These are phyloP conservation scores for Sphaceloma murrayae DNA, from an alignment of 2,329 filamentous ascomycete genomes.

Conservation along the genomic window DNA sequence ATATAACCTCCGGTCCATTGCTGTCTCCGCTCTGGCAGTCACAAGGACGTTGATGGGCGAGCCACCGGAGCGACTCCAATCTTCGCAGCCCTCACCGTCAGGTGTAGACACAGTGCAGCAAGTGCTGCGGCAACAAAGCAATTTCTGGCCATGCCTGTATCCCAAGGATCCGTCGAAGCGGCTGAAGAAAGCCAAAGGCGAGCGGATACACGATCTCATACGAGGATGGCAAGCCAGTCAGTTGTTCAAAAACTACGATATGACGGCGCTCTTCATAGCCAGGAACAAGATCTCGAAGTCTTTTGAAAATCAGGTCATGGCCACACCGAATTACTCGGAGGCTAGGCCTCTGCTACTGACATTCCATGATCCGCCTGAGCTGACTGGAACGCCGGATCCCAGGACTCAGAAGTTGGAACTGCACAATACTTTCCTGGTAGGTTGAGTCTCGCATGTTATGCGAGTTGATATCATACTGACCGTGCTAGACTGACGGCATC, in stretches of 20 bases:
- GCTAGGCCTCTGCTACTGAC: constrained; percentile 67
- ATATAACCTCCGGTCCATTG: constrained; percentile 89
- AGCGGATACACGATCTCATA: constrained; percentile 69
- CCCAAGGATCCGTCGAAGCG: constrained; percentile 43
- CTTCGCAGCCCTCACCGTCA: constrained; percentile 39
- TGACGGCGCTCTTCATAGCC: constrained; percentile 73
- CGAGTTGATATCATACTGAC: too few relatives aligned
- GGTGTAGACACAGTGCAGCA: constrained; percentile 49
- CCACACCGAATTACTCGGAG: constrained; percentile 60
- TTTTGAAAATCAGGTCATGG: constrained; percentile 78
- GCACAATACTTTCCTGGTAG: constrained; percentile 82
- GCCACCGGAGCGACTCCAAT: constrained; percentile 56
- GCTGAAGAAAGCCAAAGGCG: constrained; percentile 35
- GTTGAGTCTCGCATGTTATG: too few relatives aligned
- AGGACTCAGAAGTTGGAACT: constrained; percentile 61
- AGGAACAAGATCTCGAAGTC: constrained; percentile 61
- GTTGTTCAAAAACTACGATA: constrained; percentile 61
- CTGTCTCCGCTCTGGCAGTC: constrained; percentile 82
- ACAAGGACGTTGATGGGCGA: constrained; percentile 92
- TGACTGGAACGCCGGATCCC: constrained; percentile 35
- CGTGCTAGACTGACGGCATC: constrained; percentile 63
- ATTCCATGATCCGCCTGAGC: constrained; percentile 69
- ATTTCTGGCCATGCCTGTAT: constrained; percentile 82
- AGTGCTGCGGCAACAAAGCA: constrained; percentile 50
- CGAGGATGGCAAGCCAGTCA: constrained; percentile 64